Conservation (phyloP, 495 filamentous ascomycete genomes). For the Aspergillus indologenus region DNA sequence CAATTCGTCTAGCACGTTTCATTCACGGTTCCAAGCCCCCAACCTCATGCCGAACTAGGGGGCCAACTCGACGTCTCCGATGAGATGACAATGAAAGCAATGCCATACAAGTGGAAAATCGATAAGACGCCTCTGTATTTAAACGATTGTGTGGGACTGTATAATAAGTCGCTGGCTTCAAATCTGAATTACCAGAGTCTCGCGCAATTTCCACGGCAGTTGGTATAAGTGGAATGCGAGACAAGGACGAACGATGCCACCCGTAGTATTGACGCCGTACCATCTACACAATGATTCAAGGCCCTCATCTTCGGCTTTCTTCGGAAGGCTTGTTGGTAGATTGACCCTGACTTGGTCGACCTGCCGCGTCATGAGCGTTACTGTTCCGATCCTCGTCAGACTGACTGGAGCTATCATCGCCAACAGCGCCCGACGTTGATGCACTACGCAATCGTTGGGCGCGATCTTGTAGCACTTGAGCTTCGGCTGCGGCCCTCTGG, state of each 20-base stretch:
- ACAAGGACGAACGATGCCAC: not conserved
- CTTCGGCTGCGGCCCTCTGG: constrained; percentile 76
- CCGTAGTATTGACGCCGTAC: not conserved
- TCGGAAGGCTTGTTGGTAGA: constrained; percentile 21
- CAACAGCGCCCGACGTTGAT: constrained; percentile 27
- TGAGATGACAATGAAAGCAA: constrained; percentile 17
- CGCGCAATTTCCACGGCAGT: not conserved
- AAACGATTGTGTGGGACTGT: constrained; percentile 15
- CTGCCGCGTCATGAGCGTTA: constrained; percentile 26
- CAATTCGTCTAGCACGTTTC: constrained; percentile 17
- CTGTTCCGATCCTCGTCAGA: constrained; percentile 49
- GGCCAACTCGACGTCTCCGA: constrained; percentile 8
- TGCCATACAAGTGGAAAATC: constrained; percentile 26
- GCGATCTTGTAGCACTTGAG: constrained; percentile 51
- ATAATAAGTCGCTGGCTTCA: no score
- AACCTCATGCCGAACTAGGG: constrained; percentile 8
- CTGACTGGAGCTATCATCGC: constrained; percentile 52
- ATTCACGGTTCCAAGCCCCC: constrained; percentile 12
- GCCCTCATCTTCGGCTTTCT: constrained; percentile 1
- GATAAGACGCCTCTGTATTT: constrained; percentile 24
- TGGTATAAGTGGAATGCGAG: not conserved
- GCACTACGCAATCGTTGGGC: constrained; percentile 46
- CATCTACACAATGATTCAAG: constrained; percentile 9
- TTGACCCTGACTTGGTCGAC: constrained; percentile 18
- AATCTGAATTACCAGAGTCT: no score